These are phyloP conservation scores for Suillus subluteus DNA, from an alignment of 768 basidiomycete genomes.

Conservation along the genomic window DNA sequence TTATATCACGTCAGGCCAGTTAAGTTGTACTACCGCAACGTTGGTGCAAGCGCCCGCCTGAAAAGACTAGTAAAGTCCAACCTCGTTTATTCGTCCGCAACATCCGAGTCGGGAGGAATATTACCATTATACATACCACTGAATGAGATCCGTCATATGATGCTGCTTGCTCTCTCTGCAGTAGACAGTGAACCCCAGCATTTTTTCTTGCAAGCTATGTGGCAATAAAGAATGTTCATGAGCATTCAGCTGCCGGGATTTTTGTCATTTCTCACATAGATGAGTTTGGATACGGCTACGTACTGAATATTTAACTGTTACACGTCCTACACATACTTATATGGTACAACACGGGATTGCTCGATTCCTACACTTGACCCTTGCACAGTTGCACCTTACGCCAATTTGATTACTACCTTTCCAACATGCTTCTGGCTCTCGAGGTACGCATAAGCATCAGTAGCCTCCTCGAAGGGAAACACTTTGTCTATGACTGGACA, in stretches of 20 bases:
- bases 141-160: neutral
- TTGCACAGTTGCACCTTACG: neutral
- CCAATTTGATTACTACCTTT: slow-evolving; percentile 59
- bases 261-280: neutral
- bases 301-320: neutral
- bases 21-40: too few relatives aligned
- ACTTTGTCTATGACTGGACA: slow-evolving; percentile 59
- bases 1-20: too few relatives aligned
- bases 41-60: too few relatives aligned
- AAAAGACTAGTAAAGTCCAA: too few relatives aligned
- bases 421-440: slow-evolving; percentile 61
- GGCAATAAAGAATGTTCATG: neutral
- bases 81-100: too few relatives aligned
- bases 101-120: too few relatives aligned
- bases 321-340: neutral
- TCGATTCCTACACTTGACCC: neutral
- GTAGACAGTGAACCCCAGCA: neutral
- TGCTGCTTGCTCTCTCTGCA: neutral
- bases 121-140: too few relatives aligned
- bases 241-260: neutral
- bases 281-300: neutral
- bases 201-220: too few relatives aligned
- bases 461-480: slow-evolving; percentile 57
- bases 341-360: too few relatives aligned
- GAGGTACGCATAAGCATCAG: slow-evolving; percentile 55